Evolutionary conservation across 2,329 filamentous ascomycete species (phyloP).

Genomic region (Exserohilum turcica): DNA sequence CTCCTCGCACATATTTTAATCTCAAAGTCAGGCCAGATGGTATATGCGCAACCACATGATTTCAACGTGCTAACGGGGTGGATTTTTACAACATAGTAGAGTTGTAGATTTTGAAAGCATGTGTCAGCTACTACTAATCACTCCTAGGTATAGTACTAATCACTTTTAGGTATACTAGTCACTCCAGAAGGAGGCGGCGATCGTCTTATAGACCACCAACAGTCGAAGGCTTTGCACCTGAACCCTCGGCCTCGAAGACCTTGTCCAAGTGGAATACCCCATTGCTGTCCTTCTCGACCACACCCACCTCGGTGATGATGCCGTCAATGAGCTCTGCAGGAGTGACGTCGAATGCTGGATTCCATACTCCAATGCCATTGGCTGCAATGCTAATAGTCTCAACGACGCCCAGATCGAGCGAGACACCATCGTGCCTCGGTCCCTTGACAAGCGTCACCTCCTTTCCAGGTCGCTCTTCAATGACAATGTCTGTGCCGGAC

Average conservation of each 20-base stretch:
- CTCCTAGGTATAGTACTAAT: too few relatives aligned
- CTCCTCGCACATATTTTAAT: not conserved
- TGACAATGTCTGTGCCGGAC: conserved; percentile 79
- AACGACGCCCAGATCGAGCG: conserved; percentile 65
- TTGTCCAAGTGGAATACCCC: conserved; percentile 68
- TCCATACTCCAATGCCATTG: conserved; percentile 84
- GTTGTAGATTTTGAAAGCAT: conserved; percentile 1
- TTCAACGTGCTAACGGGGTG: too few relatives aligned
- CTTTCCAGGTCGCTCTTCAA: conserved; percentile 80
- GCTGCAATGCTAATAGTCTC: conserved; percentile 80
- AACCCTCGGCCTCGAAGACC: conserved; percentile 45
- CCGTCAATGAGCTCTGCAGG: conserved; percentile 87
- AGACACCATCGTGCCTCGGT: conserved; percentile 68
- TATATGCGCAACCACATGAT: not conserved
- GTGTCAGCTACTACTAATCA: not conserved
- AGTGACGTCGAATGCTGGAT: conserved; percentile 95
- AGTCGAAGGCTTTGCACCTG: conserved; percentile 36
- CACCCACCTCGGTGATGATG: conserved; percentile 89
- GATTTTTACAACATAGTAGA: not conserved
- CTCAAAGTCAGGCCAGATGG: not conserved
- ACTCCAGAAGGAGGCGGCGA: too few relatives aligned
- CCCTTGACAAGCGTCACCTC: conserved; percentile 88
- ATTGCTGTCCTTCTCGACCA: conserved; percentile 74
- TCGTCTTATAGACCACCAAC: conserved; percentile 37
- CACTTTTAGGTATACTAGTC: too few relatives aligned